phyloP scores from a whole-genome alignment of 768 basidiomycete genomes.

The Clavulina sp. region DNA sequence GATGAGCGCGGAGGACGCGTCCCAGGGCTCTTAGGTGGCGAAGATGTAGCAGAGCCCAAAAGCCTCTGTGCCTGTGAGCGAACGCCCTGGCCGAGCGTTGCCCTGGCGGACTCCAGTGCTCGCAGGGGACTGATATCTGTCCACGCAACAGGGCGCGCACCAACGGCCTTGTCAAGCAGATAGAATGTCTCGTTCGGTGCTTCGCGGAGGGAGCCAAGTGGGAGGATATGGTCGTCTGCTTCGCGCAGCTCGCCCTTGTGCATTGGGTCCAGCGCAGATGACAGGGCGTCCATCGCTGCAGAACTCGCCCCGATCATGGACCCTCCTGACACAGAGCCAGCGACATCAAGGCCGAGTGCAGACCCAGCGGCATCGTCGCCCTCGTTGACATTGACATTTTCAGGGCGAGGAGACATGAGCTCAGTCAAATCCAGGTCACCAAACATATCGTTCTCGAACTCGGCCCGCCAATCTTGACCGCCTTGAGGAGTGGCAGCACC shows the following conservation, averaged over 20 bases:
- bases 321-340: no score
- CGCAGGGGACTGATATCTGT: slow-evolving; percentile 3
- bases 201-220: slow-evolving; percentile 13
- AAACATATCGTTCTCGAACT: slow-evolving; percentile 9
- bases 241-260: slow-evolving; percentile 13
- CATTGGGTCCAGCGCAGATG: slow-evolving; percentile 14
- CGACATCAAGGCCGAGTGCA: no score
- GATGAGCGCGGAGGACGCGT: no score
- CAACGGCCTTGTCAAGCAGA: slow-evolving; percentile 11
- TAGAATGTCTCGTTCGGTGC: slow-evolving; percentile 12
- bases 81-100: background rate
- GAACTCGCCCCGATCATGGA: no score
- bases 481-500: no score
- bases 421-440: no score
- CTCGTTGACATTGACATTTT: no score
- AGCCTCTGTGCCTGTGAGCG: no score
- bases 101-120: background rate
- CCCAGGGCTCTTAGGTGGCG: no score
- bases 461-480: slow-evolving; percentile 27
- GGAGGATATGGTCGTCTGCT: slow-evolving; percentile 14
- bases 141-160: slow-evolving; percentile 12
- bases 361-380: no score
- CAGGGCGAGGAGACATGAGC: no score
- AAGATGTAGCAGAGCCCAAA: no score
- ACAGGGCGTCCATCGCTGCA: slow-evolving; percentile 28